Percentiles rank a stretch among this genome's conserved stretches.
phyloP scores from a whole-genome alignment of 2,329 filamentous ascomycete species.

The Trichoderma sp. region DNA sequence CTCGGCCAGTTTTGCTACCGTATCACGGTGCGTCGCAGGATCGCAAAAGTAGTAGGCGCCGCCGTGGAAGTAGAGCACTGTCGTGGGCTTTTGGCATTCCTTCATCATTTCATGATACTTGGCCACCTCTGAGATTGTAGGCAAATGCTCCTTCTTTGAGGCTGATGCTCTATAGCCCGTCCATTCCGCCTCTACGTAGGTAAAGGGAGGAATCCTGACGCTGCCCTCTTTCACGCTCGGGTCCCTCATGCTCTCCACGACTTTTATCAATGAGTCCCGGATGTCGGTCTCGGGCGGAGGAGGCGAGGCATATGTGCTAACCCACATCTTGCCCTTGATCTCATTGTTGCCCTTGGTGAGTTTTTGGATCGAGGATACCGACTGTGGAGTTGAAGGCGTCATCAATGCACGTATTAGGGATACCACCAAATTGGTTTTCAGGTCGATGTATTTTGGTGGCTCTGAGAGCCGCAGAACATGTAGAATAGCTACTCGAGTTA shows the following conservation, averaged over 20 bases:
- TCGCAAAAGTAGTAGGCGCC: conserved; percentile 76
- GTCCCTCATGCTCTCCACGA: conserved; percentile 11
- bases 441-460: conserved; percentile 75
- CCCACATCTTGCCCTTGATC: conserved; percentile 81
- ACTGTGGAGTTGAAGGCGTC: conserved; percentile 47
- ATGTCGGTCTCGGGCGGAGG: conserved; percentile 60
- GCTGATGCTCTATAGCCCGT: conserved; percentile 68
- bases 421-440: conserved; percentile 74
- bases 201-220: conserved; percentile 53
- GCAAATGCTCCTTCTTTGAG: conserved; percentile 53
- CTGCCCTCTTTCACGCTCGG: conserved; percentile 10
- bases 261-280: conserved; percentile 44
- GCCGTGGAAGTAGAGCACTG: conserved; percentile 75
- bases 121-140: conserved; percentile 62
- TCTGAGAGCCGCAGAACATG: conserved; percentile 71
- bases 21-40: conserved; percentile 65
- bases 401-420: conserved; percentile 71
- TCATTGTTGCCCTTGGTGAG: conserved; percentile 65
- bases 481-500: conserved; percentile 63
- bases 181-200: conserved; percentile 73
- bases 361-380: conserved; percentile 66
- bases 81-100: conserved; percentile 65
- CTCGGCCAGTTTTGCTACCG: conserved; percentile 65
- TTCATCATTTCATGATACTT: conserved; percentile 70
- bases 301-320: conserved; percentile 70